A percentile compares a stretch with the other conserved stretches of the same genome.
These are phyloP conservation scores for Haplographium delicatum DNA, from an alignment of 495 filamentous ascomycete genomes.

Conservation along the genomic window DNA sequence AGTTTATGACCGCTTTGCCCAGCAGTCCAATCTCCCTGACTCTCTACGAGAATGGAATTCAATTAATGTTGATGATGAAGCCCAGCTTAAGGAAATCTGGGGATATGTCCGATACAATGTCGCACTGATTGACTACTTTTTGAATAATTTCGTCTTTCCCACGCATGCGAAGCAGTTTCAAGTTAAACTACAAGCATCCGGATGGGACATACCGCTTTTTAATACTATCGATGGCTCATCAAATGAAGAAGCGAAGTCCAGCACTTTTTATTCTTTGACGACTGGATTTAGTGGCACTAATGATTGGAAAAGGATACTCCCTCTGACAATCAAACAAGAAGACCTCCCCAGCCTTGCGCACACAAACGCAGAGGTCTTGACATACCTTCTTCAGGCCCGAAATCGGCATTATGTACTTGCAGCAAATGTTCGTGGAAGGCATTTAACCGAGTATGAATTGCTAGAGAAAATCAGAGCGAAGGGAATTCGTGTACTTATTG, in stretches of 20 bases:
- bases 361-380: slow-evolving; percentile 50
- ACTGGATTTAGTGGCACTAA: slow-evolving; percentile 55
- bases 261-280: slow-evolving; percentile 22
- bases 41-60: slow-evolving; percentile 37
- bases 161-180: slow-evolving; percentile 46
- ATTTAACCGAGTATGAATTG: slow-evolving; percentile 33
- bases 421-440: slow-evolving; percentile 22
- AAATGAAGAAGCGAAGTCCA: slow-evolving; percentile 1
- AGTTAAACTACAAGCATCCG: slow-evolving; percentile 46
- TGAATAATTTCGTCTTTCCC: slow-evolving; percentile 52
- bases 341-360: slow-evolving; percentile 42
- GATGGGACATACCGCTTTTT: slow-evolving; percentile 47
- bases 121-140: slow-evolving; percentile 42
- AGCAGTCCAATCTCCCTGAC: slow-evolving; percentile 31
- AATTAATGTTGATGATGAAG: slow-evolving; percentile 46
- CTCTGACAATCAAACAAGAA: slow-evolving; percentile 45
- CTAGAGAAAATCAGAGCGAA: slow-evolving; percentile 27
- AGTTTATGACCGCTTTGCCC: slow-evolving; percentile 39
- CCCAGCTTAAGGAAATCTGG: slow-evolving; percentile 40
- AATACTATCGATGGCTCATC: slow-evolving; percentile 2
- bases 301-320: slow-evolving; percentile 42
- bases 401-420: slow-evolving; percentile 38
- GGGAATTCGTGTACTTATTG: slow-evolving; percentile 42
- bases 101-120: slow-evolving; percentile 30
- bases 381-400: slow-evolving; percentile 41